Percentiles rank a stretch among this genome's conserved stretches.
phyloP scores from a whole-genome alignment of 2,329 filamentous ascomycete species.

The Mycocentrospora acerina region DNA sequence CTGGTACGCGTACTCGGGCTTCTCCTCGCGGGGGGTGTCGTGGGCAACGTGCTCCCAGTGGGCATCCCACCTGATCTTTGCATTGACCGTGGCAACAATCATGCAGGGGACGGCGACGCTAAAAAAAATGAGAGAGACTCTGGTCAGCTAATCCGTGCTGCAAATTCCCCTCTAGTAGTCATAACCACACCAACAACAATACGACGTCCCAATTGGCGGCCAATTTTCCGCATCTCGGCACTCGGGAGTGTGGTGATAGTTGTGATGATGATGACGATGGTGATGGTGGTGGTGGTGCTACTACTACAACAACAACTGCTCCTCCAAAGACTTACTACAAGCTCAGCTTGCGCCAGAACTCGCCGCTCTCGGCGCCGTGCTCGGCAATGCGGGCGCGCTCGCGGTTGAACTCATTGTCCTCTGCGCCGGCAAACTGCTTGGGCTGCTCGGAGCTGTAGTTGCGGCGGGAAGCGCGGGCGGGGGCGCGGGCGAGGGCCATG shows the following conservation, averaged over 20 bases:
- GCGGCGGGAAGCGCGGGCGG: slow-evolving; percentile 66
- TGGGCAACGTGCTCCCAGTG: slow-evolving; percentile 97
- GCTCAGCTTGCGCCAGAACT: slow-evolving; percentile 93
- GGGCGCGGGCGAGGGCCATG: slow-evolving; percentile 57
- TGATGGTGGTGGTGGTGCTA: too few species aligned
- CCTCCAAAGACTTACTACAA: slow-evolving; percentile 82
- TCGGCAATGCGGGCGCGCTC: slow-evolving; percentile 89
- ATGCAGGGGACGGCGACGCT: slow-evolving; percentile 77
- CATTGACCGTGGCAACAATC: slow-evolving; percentile 73
- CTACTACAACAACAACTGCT: too few species aligned
- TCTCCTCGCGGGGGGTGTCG: slow-evolving; percentile 79
- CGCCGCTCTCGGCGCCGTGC: slow-evolving; percentile 81
- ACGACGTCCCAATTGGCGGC: slow-evolving; percentile 1
- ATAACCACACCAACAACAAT: slow-evolving; percentile 3
- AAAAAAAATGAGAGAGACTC: too few species aligned
- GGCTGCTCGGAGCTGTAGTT: slow-evolving; percentile 66
- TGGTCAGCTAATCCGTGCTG: too few species aligned
- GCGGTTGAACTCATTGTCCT: slow-evolving; percentile 89
- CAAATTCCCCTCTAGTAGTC: slow-evolving; percentile 1
- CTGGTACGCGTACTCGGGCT: slow-evolving; percentile 91
- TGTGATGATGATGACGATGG: too few species aligned
- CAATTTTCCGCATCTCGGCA: background rate
- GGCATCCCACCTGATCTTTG: slow-evolving; percentile 87
- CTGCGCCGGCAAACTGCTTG: slow-evolving; percentile 59
- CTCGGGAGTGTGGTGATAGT: slow-evolving; percentile 7